phyloP scores from a whole-genome alignment of 768 basidiomycete genomes.

The Ramaria sp. region DNA sequence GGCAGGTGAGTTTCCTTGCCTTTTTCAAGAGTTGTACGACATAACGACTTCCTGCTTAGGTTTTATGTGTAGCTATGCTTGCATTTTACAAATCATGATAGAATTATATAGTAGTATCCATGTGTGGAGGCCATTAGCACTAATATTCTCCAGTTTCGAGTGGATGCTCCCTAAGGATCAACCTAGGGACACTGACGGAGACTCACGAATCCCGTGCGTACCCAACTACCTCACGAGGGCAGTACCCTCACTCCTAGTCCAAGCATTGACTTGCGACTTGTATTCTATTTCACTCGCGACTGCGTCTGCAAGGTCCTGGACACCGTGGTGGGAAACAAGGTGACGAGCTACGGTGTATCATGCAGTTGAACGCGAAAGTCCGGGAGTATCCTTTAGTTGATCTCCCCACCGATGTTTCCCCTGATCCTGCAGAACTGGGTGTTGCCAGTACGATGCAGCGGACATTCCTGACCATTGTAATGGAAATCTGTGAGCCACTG shows the following conservation, averaged over 20 bases:
- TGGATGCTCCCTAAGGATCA: neutral
- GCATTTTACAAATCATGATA: neutral
- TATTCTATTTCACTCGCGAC: constrained; percentile 1
- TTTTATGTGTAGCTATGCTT: neutral
- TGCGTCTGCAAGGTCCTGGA: neutral
- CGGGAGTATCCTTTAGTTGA: neutral
- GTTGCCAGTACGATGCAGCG: neutral
- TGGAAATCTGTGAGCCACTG: neutral
- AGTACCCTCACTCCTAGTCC: neutral
- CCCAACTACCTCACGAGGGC: no score
- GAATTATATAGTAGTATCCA: neutral
- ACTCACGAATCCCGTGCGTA: neutral
- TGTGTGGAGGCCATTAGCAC: neutral
- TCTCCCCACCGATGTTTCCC: neutral
- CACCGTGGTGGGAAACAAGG: neutral
- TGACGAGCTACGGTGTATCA: no score
- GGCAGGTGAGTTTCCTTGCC: neutral
- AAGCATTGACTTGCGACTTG: neutral
- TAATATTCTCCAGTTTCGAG: neutral
- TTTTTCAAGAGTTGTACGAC: neutral
- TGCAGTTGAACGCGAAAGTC: constrained; percentile 3
- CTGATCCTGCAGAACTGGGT: neutral
- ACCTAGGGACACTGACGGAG: neutral
- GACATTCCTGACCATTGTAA: neutral
- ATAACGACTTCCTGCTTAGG: neutral